phyloP scores from a whole-genome alignment of 352 stramenopile species.

The Phytopythium montanum region DNA sequence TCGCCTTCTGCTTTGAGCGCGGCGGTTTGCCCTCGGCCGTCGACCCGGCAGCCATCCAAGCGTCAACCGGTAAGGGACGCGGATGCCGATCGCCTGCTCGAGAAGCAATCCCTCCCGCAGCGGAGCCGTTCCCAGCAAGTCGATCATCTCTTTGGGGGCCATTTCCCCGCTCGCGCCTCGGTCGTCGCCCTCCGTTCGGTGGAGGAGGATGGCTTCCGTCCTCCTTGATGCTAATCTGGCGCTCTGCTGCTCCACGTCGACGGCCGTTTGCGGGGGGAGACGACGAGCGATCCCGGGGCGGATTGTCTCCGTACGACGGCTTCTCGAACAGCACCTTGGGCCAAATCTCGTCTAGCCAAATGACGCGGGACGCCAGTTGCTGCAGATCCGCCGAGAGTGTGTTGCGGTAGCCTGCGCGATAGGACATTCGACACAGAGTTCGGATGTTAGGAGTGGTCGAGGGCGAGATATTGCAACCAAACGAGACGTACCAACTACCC shows the following conservation, averaged over 20 bases:
- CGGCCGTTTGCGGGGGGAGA: not conserved
- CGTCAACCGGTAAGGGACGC: not conserved
- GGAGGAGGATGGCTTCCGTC: not conserved
- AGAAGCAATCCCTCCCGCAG: not conserved
- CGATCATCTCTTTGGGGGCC: not conserved
- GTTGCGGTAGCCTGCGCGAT: constrained; percentile 64
- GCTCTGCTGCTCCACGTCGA: not conserved
- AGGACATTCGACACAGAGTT: not conserved
- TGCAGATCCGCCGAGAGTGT: constrained; percentile 77
- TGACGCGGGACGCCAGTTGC: constrained; percentile 65
- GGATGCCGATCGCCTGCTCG: not conserved
- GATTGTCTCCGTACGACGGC: constrained; percentile 8
- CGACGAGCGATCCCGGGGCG: not conserved
- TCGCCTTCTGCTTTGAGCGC: not conserved
- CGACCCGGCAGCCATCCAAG: constrained; percentile 6
- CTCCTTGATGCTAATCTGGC: not conserved
- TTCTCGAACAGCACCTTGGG: constrained; percentile 25
- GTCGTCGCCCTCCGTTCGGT: not conserved
- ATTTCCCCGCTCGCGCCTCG: constrained; percentile 1
- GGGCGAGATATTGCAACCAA: not conserved
- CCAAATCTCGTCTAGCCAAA: constrained; percentile 78
- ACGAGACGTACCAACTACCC: constrained; percentile 65
- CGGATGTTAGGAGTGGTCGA: not conserved
- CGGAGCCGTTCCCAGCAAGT: not conserved
- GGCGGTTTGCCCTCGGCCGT: not conserved